A percentile compares a stretch with the other conserved stretches of the same genome.
These are phyloP conservation scores for Stephania japonica DNA, from an alignment of 164 flowering plant genomes.

Conservation along the genomic window DNA sequence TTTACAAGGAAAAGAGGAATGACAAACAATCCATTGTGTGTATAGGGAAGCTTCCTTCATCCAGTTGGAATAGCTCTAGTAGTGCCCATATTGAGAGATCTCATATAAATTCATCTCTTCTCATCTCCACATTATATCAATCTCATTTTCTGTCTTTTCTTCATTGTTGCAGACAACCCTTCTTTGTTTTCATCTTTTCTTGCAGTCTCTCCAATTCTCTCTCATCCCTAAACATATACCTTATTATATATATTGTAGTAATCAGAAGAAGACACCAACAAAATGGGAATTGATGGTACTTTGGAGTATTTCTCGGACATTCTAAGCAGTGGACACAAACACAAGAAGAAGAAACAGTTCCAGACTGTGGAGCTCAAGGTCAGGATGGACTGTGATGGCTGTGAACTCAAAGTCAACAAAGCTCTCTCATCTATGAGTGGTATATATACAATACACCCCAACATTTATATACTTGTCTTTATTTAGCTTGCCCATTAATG, in stretches of 20 bases:
- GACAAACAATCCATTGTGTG: neutral
- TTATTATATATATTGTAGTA: too few species aligned
- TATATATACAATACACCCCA: conserved; percentile 9
- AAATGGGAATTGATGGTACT: conserved; percentile 68
- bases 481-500: too few species aligned
- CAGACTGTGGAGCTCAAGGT: conserved; percentile 68
- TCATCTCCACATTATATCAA: neutral
- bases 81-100: neutral
- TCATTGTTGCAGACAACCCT: neutral
- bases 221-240: neutral
- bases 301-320: conserved; percentile 55
- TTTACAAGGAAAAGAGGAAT: conserved; percentile 7
- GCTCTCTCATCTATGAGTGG: conserved; percentile 66
- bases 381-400: conserved; percentile 92
- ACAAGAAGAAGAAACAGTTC: conserved; percentile 48
- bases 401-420: conserved; percentile 59
- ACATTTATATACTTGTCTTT: too few species aligned
- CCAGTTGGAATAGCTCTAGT: neutral
- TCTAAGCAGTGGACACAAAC: conserved; percentile 34
- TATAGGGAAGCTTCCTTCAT: neutral
- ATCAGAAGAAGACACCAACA: conserved; percentile 5
- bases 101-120: conserved; percentile 13
- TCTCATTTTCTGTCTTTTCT: neutral
- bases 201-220: neutral
- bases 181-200: neutral